Conservation (phyloP, 2,329 filamentous ascomycete species). For the Diplodia sapinea region DNA sequence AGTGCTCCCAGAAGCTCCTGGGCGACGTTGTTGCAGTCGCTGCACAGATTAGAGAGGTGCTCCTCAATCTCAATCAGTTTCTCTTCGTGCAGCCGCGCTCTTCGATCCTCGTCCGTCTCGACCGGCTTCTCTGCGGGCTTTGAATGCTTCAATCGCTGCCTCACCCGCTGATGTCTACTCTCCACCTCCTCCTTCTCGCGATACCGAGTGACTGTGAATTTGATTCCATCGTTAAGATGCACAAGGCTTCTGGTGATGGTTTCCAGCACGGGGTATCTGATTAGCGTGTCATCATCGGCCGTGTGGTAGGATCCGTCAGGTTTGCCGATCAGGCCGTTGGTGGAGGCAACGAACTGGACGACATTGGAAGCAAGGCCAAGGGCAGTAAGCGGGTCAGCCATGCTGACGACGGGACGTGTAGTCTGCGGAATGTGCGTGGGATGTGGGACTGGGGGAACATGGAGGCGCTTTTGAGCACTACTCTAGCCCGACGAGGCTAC, state of each 20-base stretch:
- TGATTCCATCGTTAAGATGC: constrained; percentile 18
- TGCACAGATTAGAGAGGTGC: constrained; percentile 11
- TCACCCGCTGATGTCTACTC: constrained; percentile 10
- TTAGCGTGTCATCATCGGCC: background rate
- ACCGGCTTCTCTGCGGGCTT: constrained; percentile 10
- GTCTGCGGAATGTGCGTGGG: background rate
- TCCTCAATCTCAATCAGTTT: constrained; percentile 1
- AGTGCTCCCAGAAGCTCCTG: constrained; percentile 20
- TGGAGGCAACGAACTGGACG: constrained; percentile 17
- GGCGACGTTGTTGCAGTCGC: constrained; percentile 7
- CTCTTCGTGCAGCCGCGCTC: background rate
- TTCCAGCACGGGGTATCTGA: constrained; percentile 8
- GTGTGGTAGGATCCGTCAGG: background rate
- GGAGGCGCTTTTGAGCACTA: constrained; percentile 24
- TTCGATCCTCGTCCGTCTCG: constrained; percentile 4
- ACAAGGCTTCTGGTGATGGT: constrained; percentile 17
- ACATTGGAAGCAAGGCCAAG: constrained; percentile 22
- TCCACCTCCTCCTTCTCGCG: constrained; percentile 2
- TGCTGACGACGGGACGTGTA: constrained; percentile 6
- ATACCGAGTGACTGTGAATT: constrained; percentile 14
- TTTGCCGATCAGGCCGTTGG: constrained; percentile 13
- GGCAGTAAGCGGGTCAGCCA: constrained; percentile 25
- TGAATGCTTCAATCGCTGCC: constrained; percentile 15
- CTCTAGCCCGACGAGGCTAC: constrained; percentile 1
- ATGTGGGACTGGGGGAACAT: background rate